Percentiles rank a stretch among this genome's conserved stretches.
Conservation (phyloP, 257 asterid genomes). For the Avicennia marina region DNA sequence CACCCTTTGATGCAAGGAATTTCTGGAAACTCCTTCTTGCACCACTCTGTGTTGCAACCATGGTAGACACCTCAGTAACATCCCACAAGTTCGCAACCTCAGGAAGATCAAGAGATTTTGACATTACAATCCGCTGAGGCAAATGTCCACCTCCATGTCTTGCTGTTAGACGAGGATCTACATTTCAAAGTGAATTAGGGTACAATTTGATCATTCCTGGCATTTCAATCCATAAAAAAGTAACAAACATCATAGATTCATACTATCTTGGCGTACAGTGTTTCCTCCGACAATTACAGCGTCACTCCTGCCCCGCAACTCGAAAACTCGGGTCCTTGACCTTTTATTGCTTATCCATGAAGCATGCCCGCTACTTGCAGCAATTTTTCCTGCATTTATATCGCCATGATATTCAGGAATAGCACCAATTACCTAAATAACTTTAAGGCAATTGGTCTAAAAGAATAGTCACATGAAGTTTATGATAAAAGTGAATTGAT, state of each 20-base stretch:
- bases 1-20: slow-evolving; percentile 88
- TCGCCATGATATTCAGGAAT: neutral
- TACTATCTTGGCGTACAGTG: slow-evolving; percentile 97
- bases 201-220: slow-evolving; percentile 11
- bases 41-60: slow-evolving; percentile 96
- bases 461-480: neutral
- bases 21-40: slow-evolving; percentile 83
- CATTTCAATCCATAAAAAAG: slow-evolving; percentile 15
- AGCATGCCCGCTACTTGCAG: slow-evolving; percentile 95
- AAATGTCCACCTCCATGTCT: slow-evolving; percentile 95
- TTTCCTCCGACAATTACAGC: slow-evolving; percentile 98
- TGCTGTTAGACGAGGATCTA: slow-evolving; percentile 94
- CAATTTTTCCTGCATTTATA: slow-evolving; percentile 70
- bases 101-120: slow-evolving; percentile 88
- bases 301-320: slow-evolving; percentile 93
- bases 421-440: slow-evolving; percentile 4
- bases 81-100: slow-evolving; percentile 91
- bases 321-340: slow-evolving; percentile 82
- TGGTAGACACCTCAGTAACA: slow-evolving; percentile 73
- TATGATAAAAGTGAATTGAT: slow-evolving; percentile 7
- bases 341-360: slow-evolving; percentile 93
- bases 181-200: slow-evolving; percentile 30
- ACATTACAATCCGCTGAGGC: slow-evolving; percentile 91
- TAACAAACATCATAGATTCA: slow-evolving; percentile 35
- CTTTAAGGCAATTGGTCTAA: neutral